phyloP scores from a whole-genome alignment of 148 eudicot genomes.

The Agrostemma githago region DNA sequence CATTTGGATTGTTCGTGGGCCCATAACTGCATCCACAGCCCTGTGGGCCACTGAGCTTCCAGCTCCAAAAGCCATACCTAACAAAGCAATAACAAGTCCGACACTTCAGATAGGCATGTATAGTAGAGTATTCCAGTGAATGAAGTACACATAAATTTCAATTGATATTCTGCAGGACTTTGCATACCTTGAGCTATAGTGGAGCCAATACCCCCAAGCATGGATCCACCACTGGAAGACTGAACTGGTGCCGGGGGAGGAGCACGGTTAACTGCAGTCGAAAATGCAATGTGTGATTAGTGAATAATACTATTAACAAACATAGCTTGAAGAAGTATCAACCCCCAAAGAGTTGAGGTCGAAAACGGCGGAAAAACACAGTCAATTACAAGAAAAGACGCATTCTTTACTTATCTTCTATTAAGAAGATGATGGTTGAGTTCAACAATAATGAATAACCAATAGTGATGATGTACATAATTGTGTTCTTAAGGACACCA shows the following conservation, averaged over 20 bases:
- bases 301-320: background rate
- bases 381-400: background rate
- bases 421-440: background rate
- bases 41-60: slow-evolving; percentile 87
- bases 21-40: slow-evolving; percentile 76
- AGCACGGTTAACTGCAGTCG: slow-evolving; percentile 52
- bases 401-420: background rate
- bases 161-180: too few species aligned
- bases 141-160: background rate
- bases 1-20: slow-evolving; percentile 75
- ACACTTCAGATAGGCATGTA: background rate
- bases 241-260: slow-evolving; percentile 86
- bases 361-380: background rate
- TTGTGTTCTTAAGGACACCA: too few species aligned
- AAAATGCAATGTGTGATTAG: background rate
- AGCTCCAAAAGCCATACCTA: slow-evolving; percentile 85
- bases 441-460: background rate
- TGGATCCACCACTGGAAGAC: slow-evolving; percentile 57
- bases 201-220: slow-evolving; percentile 65
- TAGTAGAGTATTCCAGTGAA: background rate
- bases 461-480: too few species aligned
- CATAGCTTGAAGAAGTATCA: background rate
- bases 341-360: background rate
- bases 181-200: slow-evolving; percentile 79
- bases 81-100: background rate